These are phyloP conservation scores for Camellia japonica DNA, from an alignment of 148 eudicot genomes.

Conservation along the genomic window DNA sequence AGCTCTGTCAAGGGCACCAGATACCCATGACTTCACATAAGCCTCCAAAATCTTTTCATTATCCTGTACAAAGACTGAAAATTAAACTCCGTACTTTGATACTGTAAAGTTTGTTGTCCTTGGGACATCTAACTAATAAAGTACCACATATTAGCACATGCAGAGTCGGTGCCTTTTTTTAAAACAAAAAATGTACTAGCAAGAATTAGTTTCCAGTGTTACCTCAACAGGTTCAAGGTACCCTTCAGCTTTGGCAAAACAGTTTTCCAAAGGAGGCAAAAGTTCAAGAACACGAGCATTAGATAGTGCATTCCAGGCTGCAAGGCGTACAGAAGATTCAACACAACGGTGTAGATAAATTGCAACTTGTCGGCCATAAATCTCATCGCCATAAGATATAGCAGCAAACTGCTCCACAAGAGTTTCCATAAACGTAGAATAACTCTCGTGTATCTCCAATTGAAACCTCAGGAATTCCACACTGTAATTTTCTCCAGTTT, in stretches of 20 bases:
- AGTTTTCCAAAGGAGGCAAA: slow-evolving; percentile 65
- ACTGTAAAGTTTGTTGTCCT: not conserved
- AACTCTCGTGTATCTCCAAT: slow-evolving; percentile 72
- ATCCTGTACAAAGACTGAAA: slow-evolving; percentile 43
- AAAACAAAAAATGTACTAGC: not conserved
- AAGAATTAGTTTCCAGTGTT: slow-evolving; percentile 10
- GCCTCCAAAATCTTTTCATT: slow-evolving; percentile 74
- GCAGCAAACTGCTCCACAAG: slow-evolving; percentile 90
- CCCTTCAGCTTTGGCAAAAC: slow-evolving; percentile 57
- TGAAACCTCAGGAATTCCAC: slow-evolving; percentile 52
- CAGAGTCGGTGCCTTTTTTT: not conserved
- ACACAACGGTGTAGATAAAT: slow-evolving; percentile 68
- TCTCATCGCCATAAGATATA: slow-evolving; percentile 73
- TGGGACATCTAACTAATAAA: not conserved
- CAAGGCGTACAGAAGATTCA: slow-evolving; percentile 67
- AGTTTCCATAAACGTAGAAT: slow-evolving; percentile 71
- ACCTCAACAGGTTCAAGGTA: slow-evolving; percentile 93
- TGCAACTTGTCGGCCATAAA: slow-evolving; percentile 74
- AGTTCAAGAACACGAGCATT: slow-evolving; percentile 84
- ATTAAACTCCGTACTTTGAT: not conserved
- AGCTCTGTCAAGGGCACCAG: slow-evolving; percentile 84
- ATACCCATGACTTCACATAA: slow-evolving; percentile 80
- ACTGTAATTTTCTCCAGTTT: slow-evolving; percentile 16
- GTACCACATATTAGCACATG: not conserved
- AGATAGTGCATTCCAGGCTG: slow-evolving; percentile 72